Percentiles rank a stretch among this genome's conserved stretches.
phyloP scores from a whole-genome alignment of 1,139 yeast species.

The Citeromyces hawaiiensis region DNA sequence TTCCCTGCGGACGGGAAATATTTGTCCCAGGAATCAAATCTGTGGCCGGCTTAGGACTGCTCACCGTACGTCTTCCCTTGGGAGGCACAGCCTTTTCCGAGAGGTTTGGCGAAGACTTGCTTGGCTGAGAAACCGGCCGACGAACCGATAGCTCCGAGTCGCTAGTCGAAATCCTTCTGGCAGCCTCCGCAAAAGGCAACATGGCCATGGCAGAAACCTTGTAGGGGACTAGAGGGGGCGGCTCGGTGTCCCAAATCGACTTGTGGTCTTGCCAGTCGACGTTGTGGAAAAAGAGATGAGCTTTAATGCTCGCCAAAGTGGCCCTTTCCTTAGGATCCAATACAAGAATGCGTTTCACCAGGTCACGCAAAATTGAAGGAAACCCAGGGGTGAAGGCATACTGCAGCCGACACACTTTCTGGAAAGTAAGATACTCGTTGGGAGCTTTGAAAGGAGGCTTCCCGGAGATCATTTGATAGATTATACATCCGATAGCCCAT shows the following conservation, averaged over 20 bases:
- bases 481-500: slow-evolving; percentile 94
- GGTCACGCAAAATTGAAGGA: slow-evolving; percentile 57
- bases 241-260: slow-evolving; percentile 53
- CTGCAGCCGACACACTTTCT: slow-evolving; percentile 76
- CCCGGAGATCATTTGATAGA: slow-evolving; percentile 90
- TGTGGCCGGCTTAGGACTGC: not conserved
- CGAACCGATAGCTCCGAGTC: not conserved
- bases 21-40: slow-evolving; percentile 42
- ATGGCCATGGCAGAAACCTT: slow-evolving; percentile 43
- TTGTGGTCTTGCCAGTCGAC: slow-evolving; percentile 53
- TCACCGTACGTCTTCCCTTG: slow-evolving; percentile 1
- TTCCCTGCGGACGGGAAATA: slow-evolving; percentile 30
- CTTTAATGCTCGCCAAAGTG: slow-evolving; percentile 49
- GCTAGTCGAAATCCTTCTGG: not conserved
- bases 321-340: slow-evolving; percentile 56
- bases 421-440: slow-evolving; percentile 92
- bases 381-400: slow-evolving; percentile 72
- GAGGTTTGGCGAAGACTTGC: slow-evolving; percentile 2
- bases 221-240: slow-evolving; percentile 75
- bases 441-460: slow-evolving; percentile 92
- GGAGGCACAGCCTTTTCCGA: not conserved
- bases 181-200: slow-evolving; percentile 25
- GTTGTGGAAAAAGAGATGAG: slow-evolving; percentile 60
- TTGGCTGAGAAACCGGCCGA: slow-evolving; percentile 1
- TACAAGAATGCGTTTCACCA: slow-evolving; percentile 55